Base-by-base conservation (phyloP, 441 rosid genomes). In the Capsella rubella region DNA sequence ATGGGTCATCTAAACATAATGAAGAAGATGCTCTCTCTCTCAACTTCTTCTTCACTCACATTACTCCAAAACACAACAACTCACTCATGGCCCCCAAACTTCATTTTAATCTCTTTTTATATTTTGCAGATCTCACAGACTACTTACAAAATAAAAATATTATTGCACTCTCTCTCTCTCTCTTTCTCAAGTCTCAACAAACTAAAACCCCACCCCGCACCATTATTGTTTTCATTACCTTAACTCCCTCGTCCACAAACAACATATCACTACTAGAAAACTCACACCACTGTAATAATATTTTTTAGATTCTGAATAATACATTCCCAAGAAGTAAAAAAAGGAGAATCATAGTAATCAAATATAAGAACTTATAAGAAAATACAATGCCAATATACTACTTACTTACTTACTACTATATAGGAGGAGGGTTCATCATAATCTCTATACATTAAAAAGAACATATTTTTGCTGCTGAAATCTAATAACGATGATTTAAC, bases 401-500 rank as follows among this genome's bases (percentile, higher is more conserved):
- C 25, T 21, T 21, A 21, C 25, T 21, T 54, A 63, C 18, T 16
- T 16, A 16, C 18, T 16, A 16, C 67, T 66, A 76, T 47, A 47
- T 55, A 10, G 32, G 37, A 34, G 56, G 56, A 25, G 28, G 29
- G 37, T 65, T 47, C 73, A 58, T 47, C 73, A 58, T 56, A 31
- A 59, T 27, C 65, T 68, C 69, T 67, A 69, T 40, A 75, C 45
- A 68, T 4, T 31, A 31, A 31, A 5, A 34, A 15, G 56, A 39
- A 18, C 66, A 74, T 49, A 16, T 47, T 29, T 49, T 40, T 34
- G 6, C 8, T 6, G 67, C 64, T 47, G 56, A 56, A 21, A 76
- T 35, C 28, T 54, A 64, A 39, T 39, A 13, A 39, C 2, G 28
- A 69, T 34, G 37, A 34, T 28, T 61, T 43, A 92, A 87, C 95